These are phyloP conservation scores for Hanseniaspora guilliermondii DNA, from an alignment of 805 yeast species.

Conservation along the genomic window DNA sequence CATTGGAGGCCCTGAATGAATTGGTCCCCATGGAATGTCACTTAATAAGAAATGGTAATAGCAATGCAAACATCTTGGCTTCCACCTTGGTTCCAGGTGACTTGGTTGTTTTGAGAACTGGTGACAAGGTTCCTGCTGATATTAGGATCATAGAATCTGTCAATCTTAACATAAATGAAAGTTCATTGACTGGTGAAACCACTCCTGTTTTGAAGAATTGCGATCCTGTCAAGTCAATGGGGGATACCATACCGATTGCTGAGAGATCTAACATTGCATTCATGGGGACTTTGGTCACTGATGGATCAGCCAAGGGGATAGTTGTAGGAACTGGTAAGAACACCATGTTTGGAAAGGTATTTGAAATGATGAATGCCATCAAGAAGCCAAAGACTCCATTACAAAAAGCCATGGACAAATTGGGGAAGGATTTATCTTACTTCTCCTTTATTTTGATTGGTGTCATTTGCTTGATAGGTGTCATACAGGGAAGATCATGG, in stretches of 20 bases:
- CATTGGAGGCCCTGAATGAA: slow-evolving; percentile 81
- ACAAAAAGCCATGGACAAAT: slow-evolving; percentile 87
- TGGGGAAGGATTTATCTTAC: slow-evolving; percentile 80
- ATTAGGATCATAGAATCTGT: slow-evolving; percentile 66
- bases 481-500: slow-evolving; percentile 88
- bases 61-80: slow-evolving; percentile 66
- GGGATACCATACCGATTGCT: slow-evolving; percentile 40
- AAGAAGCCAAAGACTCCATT: slow-evolving; percentile 97
- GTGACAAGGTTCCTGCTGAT: slow-evolving; percentile 96
- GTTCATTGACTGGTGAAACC: slow-evolving; percentile 91
- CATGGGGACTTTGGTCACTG: slow-evolving; percentile 95
- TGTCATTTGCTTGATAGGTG: slow-evolving; percentile 78
- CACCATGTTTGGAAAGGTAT: slow-evolving; percentile 90
- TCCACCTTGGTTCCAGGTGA: slow-evolving; percentile 91
- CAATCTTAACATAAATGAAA: slow-evolving; percentile 79
- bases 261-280: slow-evolving; percentile 72
- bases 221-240: slow-evolving; percentile 31
- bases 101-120: slow-evolving; percentile 74
- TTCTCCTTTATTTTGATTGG: slow-evolving; percentile 83
- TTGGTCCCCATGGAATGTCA: slow-evolving; percentile 96
- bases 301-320: slow-evolving; percentile 88
- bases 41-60: slow-evolving; percentile 66
- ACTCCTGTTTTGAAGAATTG: slow-evolving; percentile 63
- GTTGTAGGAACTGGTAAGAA: slow-evolving; percentile 81
- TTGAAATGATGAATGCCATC: slow-evolving; percentile 86